Evolutionary conservation across 1,284 basidiomycete species (phyloP).

Genomic region (Ustilago curta): DNA sequence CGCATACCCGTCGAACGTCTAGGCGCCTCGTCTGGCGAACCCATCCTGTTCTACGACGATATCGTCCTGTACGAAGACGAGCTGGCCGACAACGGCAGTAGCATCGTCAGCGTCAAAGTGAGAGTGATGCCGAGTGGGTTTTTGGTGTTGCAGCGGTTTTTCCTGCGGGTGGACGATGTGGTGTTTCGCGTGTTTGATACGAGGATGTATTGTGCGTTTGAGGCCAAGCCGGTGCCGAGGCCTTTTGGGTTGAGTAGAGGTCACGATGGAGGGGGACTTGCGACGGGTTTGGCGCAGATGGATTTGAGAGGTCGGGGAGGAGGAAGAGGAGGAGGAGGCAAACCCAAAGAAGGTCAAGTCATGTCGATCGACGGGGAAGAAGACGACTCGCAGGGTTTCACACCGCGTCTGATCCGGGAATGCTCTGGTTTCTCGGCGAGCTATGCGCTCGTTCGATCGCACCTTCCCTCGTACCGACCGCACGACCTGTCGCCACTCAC

Average conservation of each 20-base stretch:
- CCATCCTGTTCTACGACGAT: conserved; percentile 68
- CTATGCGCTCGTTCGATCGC: conserved; percentile 77
- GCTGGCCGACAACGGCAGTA: conserved; percentile 67
- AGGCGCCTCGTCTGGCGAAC: conserved; percentile 61
- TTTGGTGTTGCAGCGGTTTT: conserved; percentile 90
- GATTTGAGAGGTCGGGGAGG: conserved; percentile 10
- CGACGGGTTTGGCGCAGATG: conserved; percentile 11
- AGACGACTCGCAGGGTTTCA: conserved; percentile 8
- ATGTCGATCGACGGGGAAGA: neutral
- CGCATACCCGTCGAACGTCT: conserved; percentile 66
- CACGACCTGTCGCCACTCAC: conserved; percentile 90
- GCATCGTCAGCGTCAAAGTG: conserved; percentile 66
- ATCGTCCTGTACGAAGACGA: conserved; percentile 68
- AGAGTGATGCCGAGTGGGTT: conserved; percentile 97
- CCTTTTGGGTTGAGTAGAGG: neutral
- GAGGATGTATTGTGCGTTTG: conserved; percentile 86
- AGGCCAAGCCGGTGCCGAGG: neutral
- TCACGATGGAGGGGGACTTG: neutral
- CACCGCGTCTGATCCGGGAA: conserved; percentile 78
- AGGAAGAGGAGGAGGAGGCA: no score
- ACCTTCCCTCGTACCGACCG: conserved; percentile 77
- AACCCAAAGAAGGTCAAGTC: neutral
- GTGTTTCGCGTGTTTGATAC: conserved; percentile 92
- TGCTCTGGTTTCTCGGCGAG: conserved; percentile 88
- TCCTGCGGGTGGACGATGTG: conserved; percentile 94